These are phyloP conservation scores for Chamaecrista fasciculata DNA, from an alignment of 306 rosid genomes.

Conservation along the genomic window DNA sequence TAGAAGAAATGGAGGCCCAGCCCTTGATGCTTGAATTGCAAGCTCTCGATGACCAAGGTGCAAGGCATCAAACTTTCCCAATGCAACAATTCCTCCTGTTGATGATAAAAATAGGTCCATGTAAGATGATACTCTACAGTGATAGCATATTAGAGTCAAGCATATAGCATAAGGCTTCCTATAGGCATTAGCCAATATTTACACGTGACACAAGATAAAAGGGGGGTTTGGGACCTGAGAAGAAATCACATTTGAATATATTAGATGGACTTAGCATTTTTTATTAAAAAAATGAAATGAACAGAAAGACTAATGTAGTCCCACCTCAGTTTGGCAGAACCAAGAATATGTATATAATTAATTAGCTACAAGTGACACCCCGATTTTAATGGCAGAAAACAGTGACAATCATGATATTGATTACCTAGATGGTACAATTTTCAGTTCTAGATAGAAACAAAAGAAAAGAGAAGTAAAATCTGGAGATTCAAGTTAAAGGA, in stretches of 20 bases:
- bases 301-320: too few species aligned
- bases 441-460: neutral
- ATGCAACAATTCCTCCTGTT: constrained; percentile 86
- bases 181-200: neutral
- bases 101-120: constrained; percentile 24
- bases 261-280: neutral
- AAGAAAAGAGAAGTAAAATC: neutral
- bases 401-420: neutral
- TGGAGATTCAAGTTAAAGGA: neutral
- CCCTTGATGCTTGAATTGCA: constrained; percentile 90
- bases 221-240: neutral
- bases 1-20: constrained; percentile 86
- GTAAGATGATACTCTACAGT: neutral
- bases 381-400: neutral
- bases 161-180: neutral
- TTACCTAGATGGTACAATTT: neutral
- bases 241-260: neutral
- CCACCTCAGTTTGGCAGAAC: neutral
- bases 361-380: neutral
- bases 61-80: constrained; percentile 96
- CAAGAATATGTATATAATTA: too few species aligned
- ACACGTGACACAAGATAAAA: neutral
- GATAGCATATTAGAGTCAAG: neutral
- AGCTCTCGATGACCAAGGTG: constrained; percentile 96
- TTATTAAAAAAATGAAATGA: neutral